Percentiles rank a stretch among this genome's conserved stretches.
phyloP scores from a whole-genome alignment of 1,139 yeast genomes.

The Blastobotrys apis region DNA sequence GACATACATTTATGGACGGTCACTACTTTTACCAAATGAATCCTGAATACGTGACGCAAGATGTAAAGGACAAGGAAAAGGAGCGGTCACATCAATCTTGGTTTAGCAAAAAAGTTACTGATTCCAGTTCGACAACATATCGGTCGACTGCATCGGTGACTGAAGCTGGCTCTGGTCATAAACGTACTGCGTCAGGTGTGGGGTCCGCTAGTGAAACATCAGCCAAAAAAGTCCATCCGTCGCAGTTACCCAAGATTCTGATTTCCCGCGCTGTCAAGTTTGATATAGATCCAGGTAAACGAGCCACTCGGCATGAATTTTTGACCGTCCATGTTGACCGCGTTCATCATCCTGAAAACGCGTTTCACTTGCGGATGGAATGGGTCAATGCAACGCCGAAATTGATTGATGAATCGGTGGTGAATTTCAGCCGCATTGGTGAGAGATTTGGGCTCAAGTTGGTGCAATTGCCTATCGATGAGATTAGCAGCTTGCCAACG shows the following conservation, averaged over 20 bases:
- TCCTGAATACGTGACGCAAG: constrained; percentile 44
- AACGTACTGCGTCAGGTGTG: constrained; percentile 10
- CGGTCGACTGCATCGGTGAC: background rate
- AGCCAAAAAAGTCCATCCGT: constrained; percentile 12
- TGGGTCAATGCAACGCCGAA: constrained; percentile 92
- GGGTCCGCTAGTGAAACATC: constrained; percentile 15
- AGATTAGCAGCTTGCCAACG: constrained; percentile 69
- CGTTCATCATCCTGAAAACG: constrained; percentile 92
- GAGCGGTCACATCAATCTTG: constrained; percentile 14
- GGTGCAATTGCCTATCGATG: constrained; percentile 93
- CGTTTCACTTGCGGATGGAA: constrained; percentile 85
- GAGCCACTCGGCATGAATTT: constrained; percentile 74
- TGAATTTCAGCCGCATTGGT: constrained; percentile 74
- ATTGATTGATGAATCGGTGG: constrained; percentile 82
- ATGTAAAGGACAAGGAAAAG: constrained; percentile 12
- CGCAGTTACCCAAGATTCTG: constrained; percentile 37
- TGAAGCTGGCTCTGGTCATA: constrained; percentile 6
- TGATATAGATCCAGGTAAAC: constrained; percentile 69
- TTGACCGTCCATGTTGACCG: constrained; percentile 84
- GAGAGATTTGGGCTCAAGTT: constrained; percentile 80
- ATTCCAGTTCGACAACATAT: background rate
- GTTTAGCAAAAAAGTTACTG: constrained; percentile 14
- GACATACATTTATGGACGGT: constrained; percentile 86
- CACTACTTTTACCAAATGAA: constrained; percentile 80
- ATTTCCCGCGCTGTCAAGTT: constrained; percentile 60